phyloP scores from a whole-genome alignment of 2,329 filamentous ascomycete species.

The Colletotrichum somersetense region DNA sequence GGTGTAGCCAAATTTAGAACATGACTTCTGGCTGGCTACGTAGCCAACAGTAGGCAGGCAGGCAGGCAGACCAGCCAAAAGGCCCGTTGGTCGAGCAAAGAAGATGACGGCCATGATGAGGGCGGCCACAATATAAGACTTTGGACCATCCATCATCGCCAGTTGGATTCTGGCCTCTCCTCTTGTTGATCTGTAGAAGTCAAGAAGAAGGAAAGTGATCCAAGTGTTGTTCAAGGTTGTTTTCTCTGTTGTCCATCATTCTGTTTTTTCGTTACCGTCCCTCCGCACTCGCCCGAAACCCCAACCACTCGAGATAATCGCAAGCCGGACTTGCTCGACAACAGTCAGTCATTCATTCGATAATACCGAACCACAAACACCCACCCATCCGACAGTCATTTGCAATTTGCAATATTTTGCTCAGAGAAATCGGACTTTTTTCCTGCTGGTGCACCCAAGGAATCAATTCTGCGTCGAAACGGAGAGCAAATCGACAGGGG shows the following conservation, averaged over 20 bases:
- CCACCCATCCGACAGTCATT: conserved; percentile 13
- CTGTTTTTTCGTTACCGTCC: conserved; percentile 51
- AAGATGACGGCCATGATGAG: conserved; percentile 52
- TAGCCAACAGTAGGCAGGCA: conserved; percentile 34
- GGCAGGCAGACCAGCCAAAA: conserved; percentile 36
- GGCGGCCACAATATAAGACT: conserved; percentile 70
- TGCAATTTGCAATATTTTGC: conserved; percentile 23
- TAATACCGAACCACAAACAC: conserved; percentile 5
- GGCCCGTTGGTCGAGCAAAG: conserved; percentile 30
- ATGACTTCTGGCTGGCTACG: conserved; percentile 36
- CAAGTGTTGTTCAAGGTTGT: conserved; percentile 63
- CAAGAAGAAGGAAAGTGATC: conserved; percentile 58
- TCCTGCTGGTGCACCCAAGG: neutral
- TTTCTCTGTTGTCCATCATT: conserved; percentile 55
- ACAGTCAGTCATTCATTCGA: conserved; percentile 61
- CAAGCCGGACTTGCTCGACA: conserved; percentile 72
- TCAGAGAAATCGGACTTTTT: conserved; percentile 8
- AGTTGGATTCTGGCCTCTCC: conserved; percentile 57
- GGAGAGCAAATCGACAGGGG: conserved; percentile 31
- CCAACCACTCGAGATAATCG: conserved; percentile 49
- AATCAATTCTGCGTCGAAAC: conserved; percentile 4
- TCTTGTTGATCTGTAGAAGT: conserved; percentile 55
- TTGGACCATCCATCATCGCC: conserved; percentile 58
- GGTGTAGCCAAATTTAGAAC: conserved; percentile 43
- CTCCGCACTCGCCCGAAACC: conserved; percentile 50